Evolutionary conservation across 495 filamentous ascomycete genomes (phyloP).

Genomic region (Aspergillus diversus): DNA sequence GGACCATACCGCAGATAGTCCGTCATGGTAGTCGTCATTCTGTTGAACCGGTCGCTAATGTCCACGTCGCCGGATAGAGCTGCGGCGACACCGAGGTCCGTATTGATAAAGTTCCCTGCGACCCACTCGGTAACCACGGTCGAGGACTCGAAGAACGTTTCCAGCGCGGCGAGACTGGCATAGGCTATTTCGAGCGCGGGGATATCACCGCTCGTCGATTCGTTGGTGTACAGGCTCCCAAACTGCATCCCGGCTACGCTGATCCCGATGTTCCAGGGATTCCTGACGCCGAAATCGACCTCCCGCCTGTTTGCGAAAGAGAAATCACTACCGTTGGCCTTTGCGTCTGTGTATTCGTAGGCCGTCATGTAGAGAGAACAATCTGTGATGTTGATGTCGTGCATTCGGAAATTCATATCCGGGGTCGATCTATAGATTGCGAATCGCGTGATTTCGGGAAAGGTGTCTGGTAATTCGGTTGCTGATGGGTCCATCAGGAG

Average conservation of each 20-base stretch:
- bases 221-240: neutral
- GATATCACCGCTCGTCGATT: neutral
- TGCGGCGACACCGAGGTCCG: constrained; percentile 17
- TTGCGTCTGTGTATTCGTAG: constrained; percentile 18
- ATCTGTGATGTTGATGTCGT: constrained; percentile 24
- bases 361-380: constrained; percentile 24
- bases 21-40: constrained; percentile 27
- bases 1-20: constrained; percentile 23
- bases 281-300: constrained; percentile 20
- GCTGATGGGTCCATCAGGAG: constrained; percentile 1
- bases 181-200: constrained; percentile 10
- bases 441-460: constrained; percentile 25
- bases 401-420: constrained; percentile 9
- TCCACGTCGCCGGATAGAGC: constrained; percentile 21
- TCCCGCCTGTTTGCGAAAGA: constrained; percentile 17
- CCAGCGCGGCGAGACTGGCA: constrained; percentile 12
- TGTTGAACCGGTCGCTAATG: constrained; percentile 17
- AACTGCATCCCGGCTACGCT: neutral
- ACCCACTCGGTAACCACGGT: constrained; percentile 20
- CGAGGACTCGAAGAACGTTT: constrained; percentile 21
- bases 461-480: constrained; percentile 2
- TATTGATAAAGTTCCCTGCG: constrained; percentile 19
- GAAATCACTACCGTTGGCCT: constrained; percentile 22
- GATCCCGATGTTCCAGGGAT: constrained; percentile 17
- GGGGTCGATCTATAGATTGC: constrained; percentile 22